phyloP scores from a whole-genome alignment of 2,329 filamentous ascomycete species.

The Fusarium dimerum region DNA sequence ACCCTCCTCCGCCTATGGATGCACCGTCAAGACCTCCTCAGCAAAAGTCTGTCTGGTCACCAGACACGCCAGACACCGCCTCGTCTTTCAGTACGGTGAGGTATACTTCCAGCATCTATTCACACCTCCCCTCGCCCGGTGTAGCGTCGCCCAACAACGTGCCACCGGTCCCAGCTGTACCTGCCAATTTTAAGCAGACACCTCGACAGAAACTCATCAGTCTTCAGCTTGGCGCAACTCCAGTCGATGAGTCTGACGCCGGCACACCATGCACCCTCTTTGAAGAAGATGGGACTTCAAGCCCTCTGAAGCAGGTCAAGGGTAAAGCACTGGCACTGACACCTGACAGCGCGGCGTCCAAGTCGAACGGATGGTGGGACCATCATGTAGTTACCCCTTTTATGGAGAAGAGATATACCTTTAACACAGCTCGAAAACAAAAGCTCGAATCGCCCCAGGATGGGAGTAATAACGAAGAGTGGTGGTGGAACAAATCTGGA shows the following conservation, averaged over 20 bases:
- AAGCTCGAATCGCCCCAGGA: slow-evolving; percentile 34
- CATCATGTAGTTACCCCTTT: slow-evolving; percentile 74
- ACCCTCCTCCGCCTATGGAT: slow-evolving; percentile 7
- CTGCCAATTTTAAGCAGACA: slow-evolving; percentile 41
- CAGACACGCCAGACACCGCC: slow-evolving; percentile 57
- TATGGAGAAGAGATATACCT: slow-evolving; percentile 45
- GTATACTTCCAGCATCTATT: slow-evolving; percentile 62
- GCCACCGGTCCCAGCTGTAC: slow-evolving; percentile 63
- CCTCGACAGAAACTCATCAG: slow-evolving; percentile 39
- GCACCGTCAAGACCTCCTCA: slow-evolving; percentile 30
- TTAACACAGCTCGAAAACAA: slow-evolving; percentile 40
- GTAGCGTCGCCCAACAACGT: slow-evolving; percentile 36
- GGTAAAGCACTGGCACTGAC: slow-evolving; percentile 39
- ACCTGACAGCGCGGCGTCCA: slow-evolving; percentile 54
- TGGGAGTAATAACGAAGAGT: slow-evolving; percentile 26
- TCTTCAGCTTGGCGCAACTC: slow-evolving; percentile 30
- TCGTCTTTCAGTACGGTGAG: slow-evolving; percentile 44
- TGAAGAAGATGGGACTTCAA: slow-evolving; percentile 63
- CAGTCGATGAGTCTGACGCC: slow-evolving; percentile 50
- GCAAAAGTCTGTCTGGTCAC: slow-evolving; percentile 59
- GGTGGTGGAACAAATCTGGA: slow-evolving; percentile 39
- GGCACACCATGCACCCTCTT: slow-evolving; percentile 67
- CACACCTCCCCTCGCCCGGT: slow-evolving; percentile 48
- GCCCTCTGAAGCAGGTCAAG: slow-evolving; percentile 41
- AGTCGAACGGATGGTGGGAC: slow-evolving; percentile 76